Base-by-base conservation (phyloP, 306 rosid genomes). In the Prunus padus region DNA sequence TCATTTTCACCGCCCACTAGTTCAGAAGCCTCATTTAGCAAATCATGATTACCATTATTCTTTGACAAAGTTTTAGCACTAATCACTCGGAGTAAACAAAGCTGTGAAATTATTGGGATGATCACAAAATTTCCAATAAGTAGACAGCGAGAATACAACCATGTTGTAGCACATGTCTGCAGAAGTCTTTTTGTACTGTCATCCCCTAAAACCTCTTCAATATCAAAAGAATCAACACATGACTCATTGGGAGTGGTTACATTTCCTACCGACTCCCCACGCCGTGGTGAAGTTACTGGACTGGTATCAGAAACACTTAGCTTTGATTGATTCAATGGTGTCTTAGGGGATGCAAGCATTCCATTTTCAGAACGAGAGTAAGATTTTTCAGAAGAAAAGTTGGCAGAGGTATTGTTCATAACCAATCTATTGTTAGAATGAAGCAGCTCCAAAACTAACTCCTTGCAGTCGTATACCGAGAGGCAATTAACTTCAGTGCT, bases 61-160 rank as follows among this genome's bases (percentile, higher is more conserved):
- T n/a, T 66, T 51, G 78, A 72, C 33, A 45, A 70, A 55, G 57
- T 83, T 82, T 78, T 85, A 74, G 91, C 91, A 59, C 86, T 87
- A 59, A 69, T 55, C 33, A 94, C 96, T 57, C 50, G 87, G 77
- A 91, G 87, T 73, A 82, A 46, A 72, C 85, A 89, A 59, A 79
- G 20, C 69, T 87, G 88, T 44, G 96, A 88, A 79, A 89, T 77
- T 74, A 87, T 77, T 44, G 91, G 90, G 30, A 91, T 67, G 31
- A 65, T 76, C 60, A 94, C 89, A 78, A 90, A 71, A 85, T 94
- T 94, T 80, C 97, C 96, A 9, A 57, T 78, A 62, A 91, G 89
- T 74, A 94, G 76, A 77, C 77, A 72, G 19, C 90, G 92, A 84
- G 89, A 83, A 80, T 71, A 66, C 76, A 94, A 71, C 88, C 86